Conservation (phyloP, 108 stramenopile species). For the Chaetoceros tenuissimus region DNA sequence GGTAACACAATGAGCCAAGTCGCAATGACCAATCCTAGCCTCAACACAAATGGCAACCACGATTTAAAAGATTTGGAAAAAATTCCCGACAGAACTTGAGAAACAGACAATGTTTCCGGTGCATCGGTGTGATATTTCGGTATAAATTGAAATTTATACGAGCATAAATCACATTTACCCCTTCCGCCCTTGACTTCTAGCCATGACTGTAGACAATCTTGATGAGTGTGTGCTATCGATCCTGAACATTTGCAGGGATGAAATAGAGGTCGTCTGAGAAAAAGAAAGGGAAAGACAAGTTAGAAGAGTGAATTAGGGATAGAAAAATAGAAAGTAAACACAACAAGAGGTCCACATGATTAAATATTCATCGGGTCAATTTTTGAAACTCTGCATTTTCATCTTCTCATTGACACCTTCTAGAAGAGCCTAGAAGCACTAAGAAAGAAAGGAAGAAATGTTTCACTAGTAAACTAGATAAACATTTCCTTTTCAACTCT, state of each 20-base stretch:
- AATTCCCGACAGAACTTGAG: slow-evolving; percentile 61
- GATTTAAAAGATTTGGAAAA: slow-evolving; percentile 43
- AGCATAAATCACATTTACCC: slow-evolving; percentile 80
- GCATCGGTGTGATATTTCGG: slow-evolving; percentile 69
- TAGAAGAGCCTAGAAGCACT: too few species aligned
- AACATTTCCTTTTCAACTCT: background rate
- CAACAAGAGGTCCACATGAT: slow-evolving; percentile 1
- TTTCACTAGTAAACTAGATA: background rate
- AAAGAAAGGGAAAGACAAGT: slow-evolving; percentile 4
- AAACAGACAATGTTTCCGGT: slow-evolving; percentile 59
- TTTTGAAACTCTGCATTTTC: too few species aligned
- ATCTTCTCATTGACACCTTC: too few species aligned
- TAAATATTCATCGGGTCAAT: too few species aligned
- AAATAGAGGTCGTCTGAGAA: slow-evolving; percentile 58
- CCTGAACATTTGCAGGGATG: slow-evolving; percentile 85
- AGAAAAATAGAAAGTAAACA: slow-evolving; percentile 7
- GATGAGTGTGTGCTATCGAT: slow-evolving; percentile 84
- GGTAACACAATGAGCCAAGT: slow-evolving; percentile 85
- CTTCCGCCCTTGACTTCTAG: slow-evolving; percentile 67
- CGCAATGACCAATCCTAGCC: slow-evolving; percentile 41
- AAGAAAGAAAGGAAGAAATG: background rate
- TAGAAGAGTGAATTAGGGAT: background rate
- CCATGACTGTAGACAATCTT: slow-evolving; percentile 87
- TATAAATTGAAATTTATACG: slow-evolving; percentile 71
- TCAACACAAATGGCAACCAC: slow-evolving; percentile 69